A percentile compares a stretch with the other conserved stretches of the same genome.
phyloP scores from a whole-genome alignment of 2,329 filamentous ascomycete genomes.

The Phyllosticta citrichinensis region DNA sequence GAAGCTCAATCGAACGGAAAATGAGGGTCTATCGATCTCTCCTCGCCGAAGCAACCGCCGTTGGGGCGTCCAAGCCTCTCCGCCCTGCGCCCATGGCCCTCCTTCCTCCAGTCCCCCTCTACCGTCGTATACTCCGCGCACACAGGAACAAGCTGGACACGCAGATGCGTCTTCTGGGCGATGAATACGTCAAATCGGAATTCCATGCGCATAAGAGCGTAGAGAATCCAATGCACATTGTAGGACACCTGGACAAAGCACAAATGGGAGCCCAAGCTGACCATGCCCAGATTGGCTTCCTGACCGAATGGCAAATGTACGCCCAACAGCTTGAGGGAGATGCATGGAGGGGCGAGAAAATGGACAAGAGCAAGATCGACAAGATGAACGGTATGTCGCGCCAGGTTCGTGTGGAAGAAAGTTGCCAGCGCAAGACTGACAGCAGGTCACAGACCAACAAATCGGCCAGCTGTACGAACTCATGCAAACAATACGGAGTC shows the following conservation, averaged over 20 bases:
- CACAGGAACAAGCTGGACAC: conserved; percentile 68
- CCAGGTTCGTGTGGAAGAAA: neutral
- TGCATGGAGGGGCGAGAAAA: conserved; percentile 69
- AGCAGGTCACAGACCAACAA: conserved; percentile 62
- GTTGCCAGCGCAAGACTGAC: neutral
- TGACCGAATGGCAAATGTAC: conserved; percentile 94
- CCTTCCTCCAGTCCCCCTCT: conserved; percentile 79
- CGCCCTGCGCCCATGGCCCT: conserved; percentile 51
- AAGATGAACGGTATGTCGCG: conserved; percentile 78
- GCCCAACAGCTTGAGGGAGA: conserved; percentile 87
- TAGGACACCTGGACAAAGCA: conserved; percentile 35
- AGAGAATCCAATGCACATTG: conserved; percentile 87
- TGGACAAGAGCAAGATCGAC: conserved; percentile 73
- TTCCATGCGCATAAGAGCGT: conserved; percentile 74
- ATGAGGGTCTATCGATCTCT: neutral
- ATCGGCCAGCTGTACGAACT: conserved; percentile 88
- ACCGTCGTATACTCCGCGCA: conserved; percentile 74
- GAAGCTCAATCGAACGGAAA: conserved; percentile 11
- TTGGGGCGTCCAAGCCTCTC: conserved; percentile 23
- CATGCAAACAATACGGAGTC: conserved; percentile 67
- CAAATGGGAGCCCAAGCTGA: neutral
- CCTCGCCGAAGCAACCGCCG: conserved; percentile 26
- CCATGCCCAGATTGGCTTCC: conserved; percentile 67
- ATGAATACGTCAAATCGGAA: conserved; percentile 88
- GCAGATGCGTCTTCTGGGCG: conserved; percentile 72